These are phyloP conservation scores for Scheffersomyces parashehatae DNA, from an alignment of 1,139 yeast genomes.

Conservation along the genomic window DNA sequence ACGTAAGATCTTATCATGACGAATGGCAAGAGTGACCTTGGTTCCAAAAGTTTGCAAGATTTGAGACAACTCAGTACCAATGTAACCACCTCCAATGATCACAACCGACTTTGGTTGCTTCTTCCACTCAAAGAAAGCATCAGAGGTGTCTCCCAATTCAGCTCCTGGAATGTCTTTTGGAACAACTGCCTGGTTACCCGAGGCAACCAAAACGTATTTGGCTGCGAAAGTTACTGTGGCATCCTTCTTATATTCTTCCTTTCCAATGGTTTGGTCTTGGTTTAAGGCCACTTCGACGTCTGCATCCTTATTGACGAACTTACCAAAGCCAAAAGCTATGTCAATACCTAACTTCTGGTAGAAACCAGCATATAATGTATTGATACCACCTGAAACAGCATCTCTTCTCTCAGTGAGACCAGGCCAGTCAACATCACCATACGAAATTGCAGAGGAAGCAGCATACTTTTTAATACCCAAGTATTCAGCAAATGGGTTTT, in stretches of 20 bases:
- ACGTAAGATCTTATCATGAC: constrained; percentile 11
- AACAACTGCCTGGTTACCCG: constrained; percentile 1
- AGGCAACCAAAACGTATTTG: neutral
- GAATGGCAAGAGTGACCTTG: constrained; percentile 10
- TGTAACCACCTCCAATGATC: constrained; percentile 1
- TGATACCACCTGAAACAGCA: neutral
- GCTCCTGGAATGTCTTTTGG: neutral
- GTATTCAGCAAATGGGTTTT: constrained; percentile 1
- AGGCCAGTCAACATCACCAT: constrained; percentile 2
- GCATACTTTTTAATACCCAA: neutral
- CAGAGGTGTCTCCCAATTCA: neutral
- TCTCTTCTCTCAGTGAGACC: neutral
- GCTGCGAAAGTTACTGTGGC: neutral
- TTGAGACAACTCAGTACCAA: constrained; percentile 2
- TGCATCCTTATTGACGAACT: neutral
- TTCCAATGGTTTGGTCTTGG: neutral
- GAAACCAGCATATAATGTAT: constrained; percentile 1
- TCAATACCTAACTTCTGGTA: constrained; percentile 2
- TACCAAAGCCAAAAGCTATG: neutral
- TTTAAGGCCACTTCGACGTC: constrained; percentile 1
- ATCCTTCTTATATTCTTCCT: neutral
- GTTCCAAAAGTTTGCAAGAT: constrained; percentile 8
- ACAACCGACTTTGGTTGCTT: neutral
- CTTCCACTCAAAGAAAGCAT: neutral
- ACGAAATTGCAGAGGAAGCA: neutral